Evolutionary conservation across 495 filamentous ascomycete genomes (phyloP), one percentile per base, ranked within the genome.

Genomic region (Opeltia flavorubescens): DNA sequence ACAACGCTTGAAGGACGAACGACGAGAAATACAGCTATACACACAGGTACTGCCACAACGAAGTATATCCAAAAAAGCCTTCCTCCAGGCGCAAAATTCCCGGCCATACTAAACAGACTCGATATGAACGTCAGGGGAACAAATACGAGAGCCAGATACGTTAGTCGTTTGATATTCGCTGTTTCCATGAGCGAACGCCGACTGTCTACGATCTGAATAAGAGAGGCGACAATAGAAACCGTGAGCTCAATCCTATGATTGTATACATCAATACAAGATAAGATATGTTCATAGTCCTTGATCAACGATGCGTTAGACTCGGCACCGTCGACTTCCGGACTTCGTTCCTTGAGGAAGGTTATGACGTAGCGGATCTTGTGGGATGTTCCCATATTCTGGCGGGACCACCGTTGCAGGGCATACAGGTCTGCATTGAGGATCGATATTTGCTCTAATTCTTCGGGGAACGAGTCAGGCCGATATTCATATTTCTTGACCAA

Each of bases 21-120:
- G 15, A 33, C 9, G 15, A 33, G 15, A 15, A 9, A 33, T 33
- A 33, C 30, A 33, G 15, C 30, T n/a, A 33, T 9, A 33, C 30
- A 33, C 30, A 33, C 9, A 9, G 30, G 30, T 9, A 33, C 15
- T 33, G 30, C 30, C 30, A 33, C 30, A 9, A 33, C 30, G 15
- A 33, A 33, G 30, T 33, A 33, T n/a, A 33, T 9, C 30, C 30
- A 33, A 15, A 33, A 33, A 9, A 15, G 9, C 15, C 15, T 33
- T 9, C 30, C 30, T 33, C 30, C 30, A 9, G 30, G 30, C 9
- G 30, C 30, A 33, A 33, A 9, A 15, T 33, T 33, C 9, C 15
- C 30, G 20, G 40, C 52, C 63, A 68, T 66, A 39, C 61, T 64
- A 30, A 66, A 66, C 8, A 66, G 27, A 29, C 59, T 57, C 4